Base-by-base conservation (phyloP, 2,329 filamentous ascomycete genomes). In the Fusarium sp. region DNA sequence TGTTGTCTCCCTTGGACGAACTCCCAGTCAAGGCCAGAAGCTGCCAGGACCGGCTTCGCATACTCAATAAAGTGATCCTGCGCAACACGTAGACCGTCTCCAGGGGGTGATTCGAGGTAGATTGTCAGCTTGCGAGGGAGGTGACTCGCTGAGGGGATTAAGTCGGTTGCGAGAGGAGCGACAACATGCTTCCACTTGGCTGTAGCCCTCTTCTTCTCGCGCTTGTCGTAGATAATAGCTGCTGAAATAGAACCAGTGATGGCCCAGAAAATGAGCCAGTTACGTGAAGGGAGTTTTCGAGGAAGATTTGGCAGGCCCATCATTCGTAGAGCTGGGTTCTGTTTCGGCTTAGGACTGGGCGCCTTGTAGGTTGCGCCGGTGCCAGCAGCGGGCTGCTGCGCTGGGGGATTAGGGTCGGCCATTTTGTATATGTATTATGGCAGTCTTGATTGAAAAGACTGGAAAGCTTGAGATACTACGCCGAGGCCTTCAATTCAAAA, bases 61-160 rank as follows among this genome's bases (percentile, higher is more conserved):
- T 98, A 99, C 79, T 97, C 93, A 76, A 94, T 91, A 81, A 97
- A 99, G 81, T 98, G 94, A 73, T 98, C 94, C 75, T 97, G 92
- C n/a, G 94, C 93, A 44, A 88, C 82, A 60, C 94, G 88, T 57
- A 98, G 83, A 8, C 93, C 91, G 80, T 98, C 95, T 15, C 91
- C 93, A 0, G 96, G 96, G 8, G 96, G 94, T 6, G 92, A 91
- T 67, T 93, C 90, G 57, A 99, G 85, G 80, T 93, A 96, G 61
- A 99, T 87, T 40, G 94, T 96, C 69, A 99, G 84, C 77, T 91
- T 94, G 64, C 96, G 90, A 48, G 93, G 93, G 79, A 97, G 88
- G 73, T 91, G 87, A 73, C 88, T 91, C 32, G 92, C 83, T 68
- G 82, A 77, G 24, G 87, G 81, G n/a, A 98, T 81, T 48, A 91